Evolutionary conservation across 129 eudicot genomes (phyloP).

Genomic region (Erigeron canadensis): DNA sequence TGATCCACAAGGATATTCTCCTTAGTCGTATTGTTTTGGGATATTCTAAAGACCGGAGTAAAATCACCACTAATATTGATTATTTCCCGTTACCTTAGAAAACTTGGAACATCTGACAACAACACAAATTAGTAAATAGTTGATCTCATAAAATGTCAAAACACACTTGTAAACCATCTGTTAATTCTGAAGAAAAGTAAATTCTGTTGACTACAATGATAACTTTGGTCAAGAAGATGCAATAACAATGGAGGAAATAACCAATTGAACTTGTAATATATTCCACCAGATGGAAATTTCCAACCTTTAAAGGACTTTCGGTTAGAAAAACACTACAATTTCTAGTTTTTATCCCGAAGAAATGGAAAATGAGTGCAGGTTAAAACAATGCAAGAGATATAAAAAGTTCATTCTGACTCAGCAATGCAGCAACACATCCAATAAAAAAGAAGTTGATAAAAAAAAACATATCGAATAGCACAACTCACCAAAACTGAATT

Average conservation of each 20-base stretch:
- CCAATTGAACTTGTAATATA: constrained; percentile 2
- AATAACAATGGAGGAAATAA: constrained; percentile 7
- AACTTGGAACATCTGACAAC: constrained; percentile 1
- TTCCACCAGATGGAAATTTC: neutral
- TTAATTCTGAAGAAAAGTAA: neutral
- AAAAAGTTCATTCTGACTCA: too few relatives aligned
- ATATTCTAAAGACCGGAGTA: neutral
- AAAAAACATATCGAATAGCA: neutral
- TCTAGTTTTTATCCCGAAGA: neutral
- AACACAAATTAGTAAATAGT: neutral
- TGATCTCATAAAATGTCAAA: constrained; percentile 17
- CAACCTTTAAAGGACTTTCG: neutral
- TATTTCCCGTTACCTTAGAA: neutral
- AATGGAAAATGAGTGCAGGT: constrained; percentile 4
- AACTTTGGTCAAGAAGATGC: neutral
- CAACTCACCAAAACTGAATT: neutral
- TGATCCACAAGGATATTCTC: neutral
- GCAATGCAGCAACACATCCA: neutral
- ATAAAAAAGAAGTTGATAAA: neutral
- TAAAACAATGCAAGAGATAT: constrained; percentile 8
- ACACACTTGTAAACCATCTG: constrained; percentile 1
- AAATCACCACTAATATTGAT: neutral
- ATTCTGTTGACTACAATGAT: constrained; percentile 12
- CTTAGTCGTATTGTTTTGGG: constrained; percentile 8
- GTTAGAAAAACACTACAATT: neutral